Base-by-base conservation (phyloP, 257 asterid species). In the Fraxinus americana region DNA sequence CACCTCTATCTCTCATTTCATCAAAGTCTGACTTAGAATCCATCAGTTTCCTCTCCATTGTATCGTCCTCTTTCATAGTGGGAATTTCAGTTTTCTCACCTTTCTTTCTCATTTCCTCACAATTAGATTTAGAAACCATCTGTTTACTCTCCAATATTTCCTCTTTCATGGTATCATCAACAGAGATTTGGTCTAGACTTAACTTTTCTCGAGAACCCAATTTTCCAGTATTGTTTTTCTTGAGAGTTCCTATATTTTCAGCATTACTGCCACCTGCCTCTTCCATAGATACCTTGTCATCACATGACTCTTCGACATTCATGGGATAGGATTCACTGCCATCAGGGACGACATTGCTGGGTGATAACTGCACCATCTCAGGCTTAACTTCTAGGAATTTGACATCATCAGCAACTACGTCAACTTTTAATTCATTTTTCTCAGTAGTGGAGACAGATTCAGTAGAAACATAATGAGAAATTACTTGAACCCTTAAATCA, bases 151-250 rank as follows among this genome's bases (percentile, higher is more conserved):
- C 94, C 84, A 75, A 77, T 23, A 80, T 83, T 82, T 90, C 97
- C 83, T 90, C 97, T 78, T 90, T 97, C 93, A 92, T 91, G 77
- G 91, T 85, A 85, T 94, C 97, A 86, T 94, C 97, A 70, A 90
- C 97, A 85, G 92, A 86, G 83, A 89, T 92, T 77, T 87, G 85
- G 74, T 89, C 96, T 78, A 89, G 81, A 86, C 72, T 86, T 78
- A 88, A 81, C 74, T 87, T 90, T 75, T 90, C 96, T 43, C 87
- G 82, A 65, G 85, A 88, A 76, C 77, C 89, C 71, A 82, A 54
- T 82, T 88, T 92, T 59, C 79, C 90, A 72, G 67, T 71, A 50
- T 86, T 88, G 75, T 72, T 74, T 74, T 85, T 81, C 77, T 81
- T 82, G 73, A 72, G 41, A 59, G 81, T 57, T 50, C 82, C 91